These are phyloP conservation scores for Lachnellula cervina DNA, from an alignment of 2,329 filamentous ascomycete species.

Conservation along the genomic window DNA sequence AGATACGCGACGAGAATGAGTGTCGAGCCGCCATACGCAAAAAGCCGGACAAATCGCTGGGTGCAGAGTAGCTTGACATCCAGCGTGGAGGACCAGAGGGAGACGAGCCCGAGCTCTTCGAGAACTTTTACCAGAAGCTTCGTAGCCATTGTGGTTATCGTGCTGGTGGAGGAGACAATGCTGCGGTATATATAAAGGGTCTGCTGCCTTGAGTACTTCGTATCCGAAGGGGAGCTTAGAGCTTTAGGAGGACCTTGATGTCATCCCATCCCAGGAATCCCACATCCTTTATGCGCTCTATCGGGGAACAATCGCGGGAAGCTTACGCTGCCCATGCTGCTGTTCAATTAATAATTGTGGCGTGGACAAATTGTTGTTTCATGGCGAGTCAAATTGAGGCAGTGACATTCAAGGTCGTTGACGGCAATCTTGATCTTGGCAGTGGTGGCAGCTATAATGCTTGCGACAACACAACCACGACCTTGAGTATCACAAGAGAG, in stretches of 20 bases:
- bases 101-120: conserved; percentile 42
- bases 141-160: conserved; percentile 18
- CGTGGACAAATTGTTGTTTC: too few species aligned
- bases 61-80: conserved; percentile 55
- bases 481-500: too few species aligned
- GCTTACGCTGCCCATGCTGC: neutral
- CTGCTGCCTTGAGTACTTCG: neutral
- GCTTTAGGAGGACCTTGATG: neutral
- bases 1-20: conserved; percentile 55
- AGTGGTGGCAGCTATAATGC: too few species aligned
- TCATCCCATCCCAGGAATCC: neutral
- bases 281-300: neutral
- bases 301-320: neutral
- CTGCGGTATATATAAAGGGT: neutral
- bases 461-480: too few species aligned
- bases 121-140: conserved; percentile 18
- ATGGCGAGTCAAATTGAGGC: too few species aligned
- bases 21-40: conserved; percentile 56
- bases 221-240: neutral
- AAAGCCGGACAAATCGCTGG: conserved; percentile 57
- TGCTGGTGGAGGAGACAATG: neutral
- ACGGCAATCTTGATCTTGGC: too few species aligned
- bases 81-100: conserved; percentile 37
- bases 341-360: too few species aligned
- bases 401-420: too few species aligned